Evolutionary conservation across 2,329 filamentous ascomycete genomes (phyloP), one percentile per base, ranked within the genome.

Genomic region (Penicillium corylophilum): DNA sequence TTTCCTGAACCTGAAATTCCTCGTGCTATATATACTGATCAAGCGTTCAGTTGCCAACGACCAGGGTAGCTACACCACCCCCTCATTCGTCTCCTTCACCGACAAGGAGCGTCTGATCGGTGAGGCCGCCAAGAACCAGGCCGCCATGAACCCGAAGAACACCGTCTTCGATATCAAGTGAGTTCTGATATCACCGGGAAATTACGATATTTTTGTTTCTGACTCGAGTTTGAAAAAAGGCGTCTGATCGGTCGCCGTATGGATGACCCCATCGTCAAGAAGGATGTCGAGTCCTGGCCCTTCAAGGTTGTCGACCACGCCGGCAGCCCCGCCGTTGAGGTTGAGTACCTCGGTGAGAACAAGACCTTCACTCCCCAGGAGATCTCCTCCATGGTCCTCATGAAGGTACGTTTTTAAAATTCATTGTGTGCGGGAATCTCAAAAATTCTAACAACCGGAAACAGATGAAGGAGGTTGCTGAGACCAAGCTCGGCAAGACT

Each of bases 111-210:
- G 94, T 79, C 82, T 99, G 80, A 97, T 97, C 73, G 94, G 94
- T 83, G 94, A 97, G 85, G 93, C 94, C 57, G 94, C 94, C 74
- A 99, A 97, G 89, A 99, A 99, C 84, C 92, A 96, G 86, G 94
- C 93, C 74, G 93, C 94, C 72, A 96, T 97, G 90, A 99, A 99
- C 89, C 94, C 94, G 60, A 78, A 79, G 74, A 97, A 97, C 84
- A 99, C 94, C 68, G 84, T 99, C 79, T 99, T 97, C 81, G 94
- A 99, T 80, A 89, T 96, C 85, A 99, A 97, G 91, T 94, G 78
- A 80, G 88, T 79, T 50, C 50, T 48, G n/a, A 26, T 24, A 26
- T 6, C 41, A 46, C 16, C 4, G 15, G 38, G 20, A 26, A 26
- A 29, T 41, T n/a, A n/a, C 18, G 1, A 1, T 31, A 10, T 13